These are phyloP conservation scores for peach (Prunus persica) DNA, from an alignment of 306 rosid genomes.

Conservation along the genomic window DNA sequence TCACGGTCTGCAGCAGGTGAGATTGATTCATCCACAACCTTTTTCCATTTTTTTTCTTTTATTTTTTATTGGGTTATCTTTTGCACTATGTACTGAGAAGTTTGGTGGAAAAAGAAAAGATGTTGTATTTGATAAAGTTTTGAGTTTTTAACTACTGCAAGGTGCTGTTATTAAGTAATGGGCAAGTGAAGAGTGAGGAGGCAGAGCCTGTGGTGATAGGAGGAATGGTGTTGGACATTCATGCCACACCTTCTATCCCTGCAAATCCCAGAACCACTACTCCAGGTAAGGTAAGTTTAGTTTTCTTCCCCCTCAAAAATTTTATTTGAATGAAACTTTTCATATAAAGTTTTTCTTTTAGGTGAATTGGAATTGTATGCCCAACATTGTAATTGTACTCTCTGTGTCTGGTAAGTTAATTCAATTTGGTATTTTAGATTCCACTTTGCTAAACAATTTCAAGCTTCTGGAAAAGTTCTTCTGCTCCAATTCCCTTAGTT, in stretches of 20 bases:
- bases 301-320: background rate
- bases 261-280: slow-evolving; percentile 44
- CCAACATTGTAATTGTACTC: background rate
- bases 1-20: slow-evolving; percentile 26
- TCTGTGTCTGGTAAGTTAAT: background rate
- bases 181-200: slow-evolving; percentile 26
- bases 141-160: background rate
- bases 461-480: background rate
- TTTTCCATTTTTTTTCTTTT: background rate
- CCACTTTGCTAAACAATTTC: background rate
- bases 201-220: slow-evolving; percentile 70
- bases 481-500: background rate
- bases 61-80: background rate
- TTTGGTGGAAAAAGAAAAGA: background rate
- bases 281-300: slow-evolving; percentile 69
- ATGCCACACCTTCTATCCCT: slow-evolving; percentile 37
- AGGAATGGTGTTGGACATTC: slow-evolving; percentile 89
- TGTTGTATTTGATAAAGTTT: background rate
- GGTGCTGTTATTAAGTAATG: slow-evolving; percentile 30
- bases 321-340: background rate
- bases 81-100: background rate
- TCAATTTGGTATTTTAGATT: background rate
- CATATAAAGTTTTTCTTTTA: background rate
- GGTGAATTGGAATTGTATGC: background rate
- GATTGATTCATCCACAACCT: background rate